Evolutionary conservation across 139 green algal species (phyloP).

Genomic region (Chlamydomonas eustigma): DNA sequence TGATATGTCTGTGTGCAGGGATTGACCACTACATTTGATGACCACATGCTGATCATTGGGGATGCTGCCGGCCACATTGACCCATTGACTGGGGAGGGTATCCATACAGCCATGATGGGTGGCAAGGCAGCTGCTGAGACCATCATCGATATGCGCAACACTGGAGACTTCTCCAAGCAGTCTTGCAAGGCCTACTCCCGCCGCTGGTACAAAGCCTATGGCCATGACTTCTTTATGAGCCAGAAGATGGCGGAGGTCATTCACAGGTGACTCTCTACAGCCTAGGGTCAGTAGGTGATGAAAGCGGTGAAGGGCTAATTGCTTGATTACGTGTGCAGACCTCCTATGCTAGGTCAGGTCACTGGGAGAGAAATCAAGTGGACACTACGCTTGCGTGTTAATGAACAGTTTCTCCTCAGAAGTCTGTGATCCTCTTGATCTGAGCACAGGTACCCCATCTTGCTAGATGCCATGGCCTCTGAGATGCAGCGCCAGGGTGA

Average conservation of each 20-base stretch:
- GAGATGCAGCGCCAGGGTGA: constrained; percentile 71
- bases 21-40: constrained; percentile 65
- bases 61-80: constrained; percentile 90
- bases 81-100: constrained; percentile 85
- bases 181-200: constrained; percentile 59
- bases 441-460: constrained; percentile 46
- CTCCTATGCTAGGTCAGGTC: too few relatives aligned
- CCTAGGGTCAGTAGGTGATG: too few relatives aligned
- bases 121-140: constrained; percentile 79
- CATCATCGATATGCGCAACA: constrained; percentile 64
- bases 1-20: too few relatives aligned
- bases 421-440: too few relatives aligned
- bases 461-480: constrained; percentile 80
- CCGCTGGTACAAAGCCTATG: constrained; percentile 64
- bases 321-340: too few relatives aligned
- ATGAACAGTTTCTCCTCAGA: too few relatives aligned
- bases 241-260: constrained; percentile 46
- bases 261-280: constrained; percentile 45
- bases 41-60: constrained; percentile 86
- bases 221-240: constrained; percentile 78
- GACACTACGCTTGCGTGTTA: too few relatives aligned
- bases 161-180: constrained; percentile 66
- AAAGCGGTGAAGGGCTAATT: too few relatives aligned
- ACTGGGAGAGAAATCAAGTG: too few relatives aligned
- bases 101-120: constrained; percentile 93